Evolutionary conservation across 2,329 filamentous ascomycete genomes (phyloP), one percentile per base, ranked within the genome.

Genomic region (Decorospora gaudefroyi): DNA sequence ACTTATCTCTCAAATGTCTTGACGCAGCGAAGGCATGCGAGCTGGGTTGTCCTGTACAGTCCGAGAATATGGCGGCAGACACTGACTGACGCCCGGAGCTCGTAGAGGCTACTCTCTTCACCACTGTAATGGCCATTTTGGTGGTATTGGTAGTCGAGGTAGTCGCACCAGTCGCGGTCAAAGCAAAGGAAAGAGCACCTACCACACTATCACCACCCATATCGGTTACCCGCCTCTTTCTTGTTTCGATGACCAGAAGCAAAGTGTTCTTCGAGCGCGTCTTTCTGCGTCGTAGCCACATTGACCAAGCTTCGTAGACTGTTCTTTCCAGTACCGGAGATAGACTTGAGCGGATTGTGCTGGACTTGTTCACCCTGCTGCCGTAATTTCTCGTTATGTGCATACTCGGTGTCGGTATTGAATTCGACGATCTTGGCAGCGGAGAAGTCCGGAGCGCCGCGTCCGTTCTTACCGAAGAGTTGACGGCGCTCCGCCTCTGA

Each of bases 231-330:
- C 13, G 89, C 89, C 67, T 96, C 90, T 59, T 82, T 85, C 69
- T 88, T 85, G 63, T 91, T 93, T 59, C 80, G 82, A 73, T 82
- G 85, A 4, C 90, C 88, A 56, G 85, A 77, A 13, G 90, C 90
- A 75, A 96, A 96, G 67, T 88, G 91, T 64, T 97, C 92, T 72
- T 96, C 90, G 55, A 96, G 74, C 2, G 90, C 90, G 8, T 95
- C 90, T 65, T 85, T 84, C 72, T 97, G 90, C 51, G 79, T 88
- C 56, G 83, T 83, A 17, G 88, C 91, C 49, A 87, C 87, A 70
- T 84, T 90, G 55, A 97, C 87, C 59, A 97, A 77, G 74, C 96
- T 90, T 64, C 86, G 85, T 68, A 97, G 76, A 61, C 82, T 95
- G 72, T 96, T 90, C 74, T 96, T 96, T 47, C 90, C 88, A 3